These are phyloP conservation scores for Colletotrichum higginsianum DNA, from an alignment of 2,329 filamentous ascomycete genomes.

Conservation along the genomic window DNA sequence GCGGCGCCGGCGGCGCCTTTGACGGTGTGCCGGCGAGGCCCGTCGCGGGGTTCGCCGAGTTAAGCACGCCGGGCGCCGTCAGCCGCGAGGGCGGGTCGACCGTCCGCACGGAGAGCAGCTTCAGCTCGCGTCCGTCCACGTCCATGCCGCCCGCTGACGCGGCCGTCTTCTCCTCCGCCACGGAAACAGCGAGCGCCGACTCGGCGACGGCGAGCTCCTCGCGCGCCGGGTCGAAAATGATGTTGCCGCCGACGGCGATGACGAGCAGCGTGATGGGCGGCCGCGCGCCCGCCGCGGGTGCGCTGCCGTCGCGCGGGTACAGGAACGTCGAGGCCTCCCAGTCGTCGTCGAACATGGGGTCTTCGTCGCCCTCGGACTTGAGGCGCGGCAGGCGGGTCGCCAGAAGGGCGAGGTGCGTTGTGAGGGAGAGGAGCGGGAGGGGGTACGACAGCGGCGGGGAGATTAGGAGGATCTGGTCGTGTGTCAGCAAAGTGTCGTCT, in stretches of 20 bases:
- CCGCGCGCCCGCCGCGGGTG: constrained; percentile 56
- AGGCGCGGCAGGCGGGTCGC: constrained; percentile 87
- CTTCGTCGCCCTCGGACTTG: constrained; percentile 92
- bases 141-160: constrained; percentile 54
- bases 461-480: constrained; percentile 84
- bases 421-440: constrained; percentile 90
- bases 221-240: constrained; percentile 92
- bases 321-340: constrained; percentile 88
- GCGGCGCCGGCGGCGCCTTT: constrained; percentile 56
- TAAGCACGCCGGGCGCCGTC: constrained; percentile 79
- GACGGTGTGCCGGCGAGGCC: constrained; percentile 53
- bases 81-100: constrained; percentile 82
- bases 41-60: constrained; percentile 72
- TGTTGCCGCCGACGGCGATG: constrained; percentile 86
- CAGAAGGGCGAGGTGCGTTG: constrained; percentile 92
- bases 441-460: constrained; percentile 95
- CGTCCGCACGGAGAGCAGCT: constrained; percentile 78
- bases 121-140: constrained; percentile 64
- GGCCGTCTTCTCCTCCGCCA: constrained; percentile 65
- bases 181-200: constrained; percentile 86
- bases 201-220: constrained; percentile 97
- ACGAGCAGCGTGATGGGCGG: constrained; percentile 94
- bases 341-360: constrained; percentile 98
- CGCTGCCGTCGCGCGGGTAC: constrained; percentile 71
- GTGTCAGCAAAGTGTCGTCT: not conserved